Evolutionary conservation across 2,329 filamentous ascomycete species (phyloP).

Genomic region (Alternaria ethzedia): DNA sequence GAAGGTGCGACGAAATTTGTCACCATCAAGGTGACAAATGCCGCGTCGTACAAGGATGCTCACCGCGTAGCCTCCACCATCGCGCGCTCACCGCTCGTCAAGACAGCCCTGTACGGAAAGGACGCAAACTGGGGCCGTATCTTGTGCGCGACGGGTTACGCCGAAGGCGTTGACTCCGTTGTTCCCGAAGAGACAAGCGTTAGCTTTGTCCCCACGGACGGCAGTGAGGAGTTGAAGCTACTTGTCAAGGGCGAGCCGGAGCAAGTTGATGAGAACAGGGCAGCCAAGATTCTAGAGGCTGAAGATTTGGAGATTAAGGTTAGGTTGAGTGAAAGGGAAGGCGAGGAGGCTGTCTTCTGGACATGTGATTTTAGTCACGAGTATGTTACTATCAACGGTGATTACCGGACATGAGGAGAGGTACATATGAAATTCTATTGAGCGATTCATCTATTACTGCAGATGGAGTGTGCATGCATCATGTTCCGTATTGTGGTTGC

Average conservation of each 20-base stretch:
- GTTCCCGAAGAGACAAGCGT: slow-evolving; percentile 75
- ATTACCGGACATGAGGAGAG: slow-evolving; percentile 63
- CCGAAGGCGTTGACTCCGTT: slow-evolving; percentile 68
- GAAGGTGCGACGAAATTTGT: slow-evolving; percentile 99
- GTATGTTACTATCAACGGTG: slow-evolving; percentile 74
- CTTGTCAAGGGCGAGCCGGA: slow-evolving; percentile 82
- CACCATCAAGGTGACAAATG: slow-evolving; percentile 82
- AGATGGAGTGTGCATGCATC: neutral
- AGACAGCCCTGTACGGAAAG: slow-evolving; percentile 95
- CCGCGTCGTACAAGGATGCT: slow-evolving; percentile 71
- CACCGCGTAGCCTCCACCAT: slow-evolving; percentile 85
- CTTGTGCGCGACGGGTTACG: slow-evolving; percentile 90
- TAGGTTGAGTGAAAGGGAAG: slow-evolving; percentile 67
- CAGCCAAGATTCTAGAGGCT: slow-evolving; percentile 76
- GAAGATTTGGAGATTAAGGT: slow-evolving; percentile 82
- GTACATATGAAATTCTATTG: neutral
- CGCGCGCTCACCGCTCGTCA: slow-evolving; percentile 89
- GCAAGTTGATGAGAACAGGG: slow-evolving; percentile 75
- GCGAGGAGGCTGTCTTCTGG: slow-evolving; percentile 72
- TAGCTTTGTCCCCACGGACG: slow-evolving; percentile 78
- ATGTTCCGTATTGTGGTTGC: neutral
- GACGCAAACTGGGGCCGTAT: slow-evolving; percentile 99
- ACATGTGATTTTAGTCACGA: slow-evolving; percentile 88
- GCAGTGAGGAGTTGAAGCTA: slow-evolving; percentile 76
- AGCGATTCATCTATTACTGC: neutral